Base-by-base conservation (phyloP, 495 filamentous ascomycete species). In the Lasiosphaeriaceae sp. region DNA sequence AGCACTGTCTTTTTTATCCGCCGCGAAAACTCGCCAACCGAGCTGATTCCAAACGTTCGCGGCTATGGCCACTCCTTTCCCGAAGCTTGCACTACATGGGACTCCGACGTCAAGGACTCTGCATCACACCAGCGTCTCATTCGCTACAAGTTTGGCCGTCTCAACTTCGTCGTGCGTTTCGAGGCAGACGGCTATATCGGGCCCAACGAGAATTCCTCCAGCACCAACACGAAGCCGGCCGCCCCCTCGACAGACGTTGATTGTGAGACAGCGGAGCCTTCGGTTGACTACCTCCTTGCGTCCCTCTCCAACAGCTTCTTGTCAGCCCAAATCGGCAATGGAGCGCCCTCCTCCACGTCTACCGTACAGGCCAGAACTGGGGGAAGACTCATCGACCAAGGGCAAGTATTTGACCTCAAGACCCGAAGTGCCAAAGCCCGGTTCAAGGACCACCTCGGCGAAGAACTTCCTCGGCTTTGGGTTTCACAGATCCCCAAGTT, bases 1-100 rank as follows among this genome's bases (percentile, higher is more conserved):
- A 73, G 78, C 24, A 86, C 85, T 0, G 74, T 87, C 14, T 85
- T 90, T 64, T 77, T 90, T 47, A 62, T 84, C 35, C 80, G 85
- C 22, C 72, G 74, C 20, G 82, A 85, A 50, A 85, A 81, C 50
- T 76, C 74, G 1, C 83, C 84, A 0, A 78, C 64, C 0, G 72
- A 78, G 47, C 16, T 71, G 4, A 84, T 89, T 26, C 60, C 66
- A 2, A 74, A 72, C 49, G 69, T 89, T 3, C 52, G 54, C 6
- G 87, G 85, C 0, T 89, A 74, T 62, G 86, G 86, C 8, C 83
- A 87, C 64, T 77, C 80, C 1, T 89, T 89, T 63, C 77, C 83
- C 5, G 83, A 86, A 37, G 75, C 69, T 3, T 86, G 86, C 61
- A 89, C 87, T 2, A 81, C 78, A 1, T 84, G 84, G 80, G 71